phyloP scores from a whole-genome alignment of 2,329 filamentous ascomycete genomes.

The Dactylellina leptospora region DNA sequence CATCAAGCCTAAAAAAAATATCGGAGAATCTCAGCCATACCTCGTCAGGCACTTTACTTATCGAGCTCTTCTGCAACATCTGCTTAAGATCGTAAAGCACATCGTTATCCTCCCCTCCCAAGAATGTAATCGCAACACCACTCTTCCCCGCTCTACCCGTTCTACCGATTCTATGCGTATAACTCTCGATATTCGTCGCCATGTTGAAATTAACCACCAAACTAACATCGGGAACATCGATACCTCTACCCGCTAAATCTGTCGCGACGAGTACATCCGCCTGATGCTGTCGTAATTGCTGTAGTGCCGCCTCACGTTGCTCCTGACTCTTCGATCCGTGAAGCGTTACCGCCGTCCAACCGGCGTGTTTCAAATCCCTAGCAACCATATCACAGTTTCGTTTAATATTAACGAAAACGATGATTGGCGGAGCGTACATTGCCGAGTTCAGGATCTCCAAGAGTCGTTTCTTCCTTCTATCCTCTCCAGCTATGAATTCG shows the following conservation, averaged over 20 bases:
- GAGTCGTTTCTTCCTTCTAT: slow-evolving; percentile 96
- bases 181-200: slow-evolving; percentile 89
- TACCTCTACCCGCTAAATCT: slow-evolving; percentile 94
- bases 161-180: slow-evolving; percentile 95
- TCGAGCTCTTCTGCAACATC: slow-evolving; percentile 89
- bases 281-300: slow-evolving; percentile 79
- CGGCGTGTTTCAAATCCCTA: slow-evolving; percentile 91
- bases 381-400: slow-evolving; percentile 96
- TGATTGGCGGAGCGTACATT: slow-evolving; percentile 87
- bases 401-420: slow-evolving; percentile 99
- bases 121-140: slow-evolving; percentile 94
- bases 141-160: slow-evolving; percentile 97
- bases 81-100: slow-evolving; percentile 94
- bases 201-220: slow-evolving; percentile 99
- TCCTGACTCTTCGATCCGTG: slow-evolving; percentile 98
- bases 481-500: slow-evolving; percentile 88
- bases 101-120: slow-evolving; percentile 88
- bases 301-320: slow-evolving; percentile 91
- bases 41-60: slow-evolving; percentile 87
- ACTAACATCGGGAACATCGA: slow-evolving; percentile 92
- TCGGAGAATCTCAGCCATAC: slow-evolving; percentile 33
- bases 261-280: slow-evolving; percentile 93
- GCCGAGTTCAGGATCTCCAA: slow-evolving; percentile 83
- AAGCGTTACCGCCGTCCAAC: slow-evolving; percentile 86
- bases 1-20: neutral